phyloP scores from a whole-genome alignment of 140 eudicot genomes.

The Cichorium intybus region DNA sequence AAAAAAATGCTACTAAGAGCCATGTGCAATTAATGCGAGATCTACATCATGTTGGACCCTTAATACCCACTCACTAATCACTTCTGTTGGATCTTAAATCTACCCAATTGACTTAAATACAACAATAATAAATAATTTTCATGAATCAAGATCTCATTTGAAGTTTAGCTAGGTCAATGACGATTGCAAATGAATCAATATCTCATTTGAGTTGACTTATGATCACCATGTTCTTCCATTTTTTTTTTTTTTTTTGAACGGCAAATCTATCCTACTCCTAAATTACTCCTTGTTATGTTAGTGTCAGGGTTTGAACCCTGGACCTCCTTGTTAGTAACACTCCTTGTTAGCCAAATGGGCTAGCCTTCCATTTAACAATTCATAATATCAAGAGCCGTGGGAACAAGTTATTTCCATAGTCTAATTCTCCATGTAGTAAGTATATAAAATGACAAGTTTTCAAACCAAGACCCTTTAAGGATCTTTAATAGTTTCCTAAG shows the following conservation, averaged over 20 bases:
- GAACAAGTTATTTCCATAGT: not conserved
- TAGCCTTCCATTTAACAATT: too few relatives aligned
- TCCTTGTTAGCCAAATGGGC: too few relatives aligned
- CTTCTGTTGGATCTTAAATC: conserved; percentile 10
- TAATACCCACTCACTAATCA: not conserved
- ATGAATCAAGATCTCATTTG: conserved; percentile 29
- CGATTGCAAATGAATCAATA: conserved; percentile 26
- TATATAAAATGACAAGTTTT: too few relatives aligned
- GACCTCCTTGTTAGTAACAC: too few relatives aligned
- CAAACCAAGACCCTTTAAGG: too few relatives aligned
- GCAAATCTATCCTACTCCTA: too few relatives aligned
- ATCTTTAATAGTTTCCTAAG: too few relatives aligned
- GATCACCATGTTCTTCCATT: conserved; percentile 29
- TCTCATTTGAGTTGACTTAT: conserved; percentile 24
- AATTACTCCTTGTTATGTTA: too few relatives aligned
- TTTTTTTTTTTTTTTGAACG: too few relatives aligned
- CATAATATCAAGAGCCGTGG: not conserved
- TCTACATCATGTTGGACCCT: not conserved
- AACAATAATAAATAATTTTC: conserved; percentile 10
- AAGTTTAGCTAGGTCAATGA: conserved; percentile 22
- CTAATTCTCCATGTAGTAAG: too few relatives aligned
- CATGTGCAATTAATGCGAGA: conserved; percentile 14
- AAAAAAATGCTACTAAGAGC: not conserved
- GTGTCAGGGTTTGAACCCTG: too few relatives aligned
- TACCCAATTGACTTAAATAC: conserved; percentile 8